Percentiles rank a stretch among this genome's conserved stretches.
phyloP scores from a whole-genome alignment of 129 eudicot species.

The Flaveria ramosissima region DNA sequence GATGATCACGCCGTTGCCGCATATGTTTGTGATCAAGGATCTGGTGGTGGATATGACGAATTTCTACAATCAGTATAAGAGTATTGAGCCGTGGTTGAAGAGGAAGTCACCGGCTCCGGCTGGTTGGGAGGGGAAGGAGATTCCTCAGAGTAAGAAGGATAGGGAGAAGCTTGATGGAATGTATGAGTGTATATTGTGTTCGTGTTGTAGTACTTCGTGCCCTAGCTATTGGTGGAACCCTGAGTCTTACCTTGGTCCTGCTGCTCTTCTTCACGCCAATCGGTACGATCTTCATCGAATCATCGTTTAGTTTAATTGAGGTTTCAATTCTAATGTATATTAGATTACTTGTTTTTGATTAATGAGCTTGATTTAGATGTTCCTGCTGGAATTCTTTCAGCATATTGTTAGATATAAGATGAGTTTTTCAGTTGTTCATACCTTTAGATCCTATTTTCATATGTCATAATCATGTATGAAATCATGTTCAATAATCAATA shows the following conservation, averaged over 20 bases:
- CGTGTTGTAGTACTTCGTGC: conserved; percentile 93
- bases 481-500: too few species aligned
- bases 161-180: conserved; percentile 86
- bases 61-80: conserved; percentile 87
- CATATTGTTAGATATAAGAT: too few species aligned
- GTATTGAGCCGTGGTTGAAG: conserved; percentile 98
- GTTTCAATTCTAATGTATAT: neutral
- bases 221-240: conserved; percentile 99
- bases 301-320: neutral
- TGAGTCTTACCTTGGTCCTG: conserved; percentile 87
- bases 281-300: conserved; percentile 44
- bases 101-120: conserved; percentile 55
- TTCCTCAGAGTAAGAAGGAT: conserved; percentile 74
- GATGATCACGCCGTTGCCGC: conserved; percentile 83
- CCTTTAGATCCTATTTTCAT: neutral
- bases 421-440: neutral
- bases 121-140: conserved; percentile 64
- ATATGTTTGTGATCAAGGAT: conserved; percentile 93
- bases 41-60: conserved; percentile 96
- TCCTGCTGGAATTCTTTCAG: neutral
- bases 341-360: neutral
- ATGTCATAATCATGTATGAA: too few species aligned
- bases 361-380: neutral
- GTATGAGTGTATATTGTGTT: conserved; percentile 89
- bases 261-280: conserved; percentile 85